These are phyloP conservation scores for Spiromastix sp. DNA, from an alignment of 2,329 filamentous ascomycete genomes.

Conservation along the genomic window DNA sequence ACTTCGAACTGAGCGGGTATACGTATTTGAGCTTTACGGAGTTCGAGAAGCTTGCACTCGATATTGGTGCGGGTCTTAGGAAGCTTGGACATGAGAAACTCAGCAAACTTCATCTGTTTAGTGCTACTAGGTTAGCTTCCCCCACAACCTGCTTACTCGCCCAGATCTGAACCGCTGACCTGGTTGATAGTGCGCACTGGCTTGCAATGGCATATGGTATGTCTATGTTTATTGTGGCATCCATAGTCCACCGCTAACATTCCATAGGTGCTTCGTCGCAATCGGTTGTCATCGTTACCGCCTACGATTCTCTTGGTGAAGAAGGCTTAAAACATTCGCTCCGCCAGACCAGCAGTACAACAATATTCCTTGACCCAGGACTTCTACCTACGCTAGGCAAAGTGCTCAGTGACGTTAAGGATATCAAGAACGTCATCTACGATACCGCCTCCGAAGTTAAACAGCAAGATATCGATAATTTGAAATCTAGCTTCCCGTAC, in stretches of 20 bases:
- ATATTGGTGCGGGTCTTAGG: constrained; percentile 63
- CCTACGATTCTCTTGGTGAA: constrained; percentile 26
- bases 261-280: constrained; percentile 58
- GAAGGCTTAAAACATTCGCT: constrained; percentile 25
- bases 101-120: constrained; percentile 71
- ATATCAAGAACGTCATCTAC: constrained; percentile 44
- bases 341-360: constrained; percentile 20
- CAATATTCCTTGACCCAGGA: constrained; percentile 25
- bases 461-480: constrained; percentile 38
- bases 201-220: constrained; percentile 65
- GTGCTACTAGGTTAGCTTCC: constrained; percentile 57
- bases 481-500: constrained; percentile 40
- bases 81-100: constrained; percentile 59
- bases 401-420: constrained; percentile 42
- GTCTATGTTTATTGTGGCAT: too few relatives aligned
- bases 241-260: constrained; percentile 6
- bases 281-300: constrained; percentile 74
- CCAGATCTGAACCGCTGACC: too few relatives aligned
- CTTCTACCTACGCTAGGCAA: constrained; percentile 40
- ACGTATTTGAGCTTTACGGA: constrained; percentile 68
- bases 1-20: constrained; percentile 73
- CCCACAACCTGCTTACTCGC: not conserved
- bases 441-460: constrained; percentile 41
- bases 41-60: constrained; percentile 59
- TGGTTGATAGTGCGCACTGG: constrained; percentile 58